phyloP scores from a whole-genome alignment of 305 asterid genomes.

The Lippia alba region DNA sequence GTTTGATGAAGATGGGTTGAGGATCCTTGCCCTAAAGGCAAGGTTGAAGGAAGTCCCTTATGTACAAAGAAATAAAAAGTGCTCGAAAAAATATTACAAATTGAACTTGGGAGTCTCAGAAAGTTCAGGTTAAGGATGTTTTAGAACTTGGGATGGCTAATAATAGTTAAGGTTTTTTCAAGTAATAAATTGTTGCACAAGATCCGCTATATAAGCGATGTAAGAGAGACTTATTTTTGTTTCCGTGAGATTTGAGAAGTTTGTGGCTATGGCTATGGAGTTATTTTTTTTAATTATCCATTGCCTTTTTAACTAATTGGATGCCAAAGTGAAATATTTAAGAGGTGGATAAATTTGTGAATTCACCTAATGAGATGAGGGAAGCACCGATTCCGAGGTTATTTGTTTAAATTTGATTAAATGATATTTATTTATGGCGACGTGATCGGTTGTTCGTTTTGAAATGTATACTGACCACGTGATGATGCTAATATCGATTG shows the following conservation, averaged over 20 bases:
- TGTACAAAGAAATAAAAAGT: slow-evolving; percentile 3
- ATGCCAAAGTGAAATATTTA: no score
- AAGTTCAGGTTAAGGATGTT: background rate
- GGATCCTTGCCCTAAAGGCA: slow-evolving; percentile 54
- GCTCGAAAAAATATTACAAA: no score
- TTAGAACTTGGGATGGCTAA: slow-evolving; percentile 24
- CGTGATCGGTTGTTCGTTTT: no score
- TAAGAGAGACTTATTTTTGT: slow-evolving; percentile 5
- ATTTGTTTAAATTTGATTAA: no score
- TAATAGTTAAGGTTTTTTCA: slow-evolving; percentile 17
- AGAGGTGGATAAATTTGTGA: no score
- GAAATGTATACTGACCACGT: no score
- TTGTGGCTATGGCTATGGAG: slow-evolving; percentile 2
- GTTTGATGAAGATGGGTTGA: background rate
- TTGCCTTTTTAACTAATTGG: background rate
- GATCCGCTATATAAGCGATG: slow-evolving; percentile 28
- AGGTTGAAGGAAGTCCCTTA: slow-evolving; percentile 34
- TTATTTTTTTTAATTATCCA: background rate
- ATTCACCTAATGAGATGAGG: no score
- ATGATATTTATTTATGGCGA: no score
- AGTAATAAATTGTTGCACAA: slow-evolving; percentile 15
- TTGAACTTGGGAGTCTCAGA: no score
- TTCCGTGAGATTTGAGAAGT: background rate
- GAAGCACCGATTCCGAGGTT: no score
- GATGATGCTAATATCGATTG: no score